Evolutionary conservation across 164 flowering plant genomes (phyloP).

Genomic region (Hamamelis virginiana): DNA sequence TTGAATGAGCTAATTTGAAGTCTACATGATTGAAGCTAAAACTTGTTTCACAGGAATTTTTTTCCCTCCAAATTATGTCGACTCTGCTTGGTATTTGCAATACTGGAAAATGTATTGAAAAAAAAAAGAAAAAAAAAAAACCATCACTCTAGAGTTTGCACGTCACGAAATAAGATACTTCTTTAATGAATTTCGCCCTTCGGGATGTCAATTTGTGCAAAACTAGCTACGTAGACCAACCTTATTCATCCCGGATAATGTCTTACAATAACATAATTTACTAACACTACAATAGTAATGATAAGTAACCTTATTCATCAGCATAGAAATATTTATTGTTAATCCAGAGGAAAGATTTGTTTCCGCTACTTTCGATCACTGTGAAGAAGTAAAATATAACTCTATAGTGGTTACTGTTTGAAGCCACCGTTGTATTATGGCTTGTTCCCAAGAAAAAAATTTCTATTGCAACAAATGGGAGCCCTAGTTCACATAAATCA

Average conservation of each 20-base stretch:
- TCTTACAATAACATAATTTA: too few relatives aligned
- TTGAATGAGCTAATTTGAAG: not conserved
- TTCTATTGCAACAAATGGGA: not conserved
- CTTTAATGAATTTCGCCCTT: too few relatives aligned
- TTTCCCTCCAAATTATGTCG: not conserved
- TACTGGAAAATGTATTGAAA: not conserved
- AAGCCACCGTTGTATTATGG: not conserved
- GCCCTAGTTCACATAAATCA: not conserved
- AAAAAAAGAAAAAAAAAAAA: too few relatives aligned
- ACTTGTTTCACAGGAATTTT: not conserved
- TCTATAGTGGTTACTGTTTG: not conserved
- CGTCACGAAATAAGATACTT: too few relatives aligned
- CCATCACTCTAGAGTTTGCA: not conserved
- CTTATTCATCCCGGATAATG: too few relatives aligned
- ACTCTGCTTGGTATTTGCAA: not conserved
- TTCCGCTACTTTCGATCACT: too few relatives aligned
- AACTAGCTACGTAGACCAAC: too few relatives aligned
- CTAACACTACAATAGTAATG: too few relatives aligned
- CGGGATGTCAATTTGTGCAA: too few relatives aligned
- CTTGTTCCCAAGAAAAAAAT: not conserved
- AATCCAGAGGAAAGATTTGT: too few relatives aligned
- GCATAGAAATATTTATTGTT: too few relatives aligned
- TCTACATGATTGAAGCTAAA: not conserved
- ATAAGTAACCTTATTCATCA: too few relatives aligned
- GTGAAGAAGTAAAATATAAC: not conserved